Conservation (phyloP, 352 stramenopile species). For the Peronospora farinosa region DNA sequence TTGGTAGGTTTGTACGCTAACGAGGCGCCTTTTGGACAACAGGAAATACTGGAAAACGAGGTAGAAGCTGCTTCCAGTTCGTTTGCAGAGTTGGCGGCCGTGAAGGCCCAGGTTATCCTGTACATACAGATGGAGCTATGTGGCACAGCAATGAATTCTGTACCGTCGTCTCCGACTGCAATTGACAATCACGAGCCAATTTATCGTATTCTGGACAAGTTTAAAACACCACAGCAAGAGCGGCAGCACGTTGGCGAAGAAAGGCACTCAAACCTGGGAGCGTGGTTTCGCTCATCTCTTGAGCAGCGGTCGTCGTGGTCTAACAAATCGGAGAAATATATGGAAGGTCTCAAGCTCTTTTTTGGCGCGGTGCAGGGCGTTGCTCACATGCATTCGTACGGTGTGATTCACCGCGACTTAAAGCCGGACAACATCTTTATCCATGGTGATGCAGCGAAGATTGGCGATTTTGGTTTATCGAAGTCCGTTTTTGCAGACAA, state of each 20-base stretch:
- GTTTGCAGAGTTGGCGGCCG: constrained; percentile 14
- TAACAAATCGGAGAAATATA: constrained; percentile 39
- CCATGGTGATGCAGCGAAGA: constrained; percentile 52
- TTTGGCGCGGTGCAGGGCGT: constrained; percentile 59
- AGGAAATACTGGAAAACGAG: constrained; percentile 20
- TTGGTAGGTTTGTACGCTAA: constrained; percentile 29
- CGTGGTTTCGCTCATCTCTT: constrained; percentile 64
- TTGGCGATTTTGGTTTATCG: constrained; percentile 64
- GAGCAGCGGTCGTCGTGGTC: constrained; percentile 40
- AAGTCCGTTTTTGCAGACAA: constrained; percentile 48
- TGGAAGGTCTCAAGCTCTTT: constrained; percentile 59
- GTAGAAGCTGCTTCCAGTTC: constrained; percentile 4
- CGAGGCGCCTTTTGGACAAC: constrained; percentile 23
- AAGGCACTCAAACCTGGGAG: constrained; percentile 52
- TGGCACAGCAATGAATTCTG: constrained; percentile 24
- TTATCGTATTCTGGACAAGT: constrained; percentile 38
- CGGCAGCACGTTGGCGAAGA: constrained; percentile 25
- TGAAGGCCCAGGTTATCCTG: constrained; percentile 44
- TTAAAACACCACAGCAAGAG: constrained; percentile 28
- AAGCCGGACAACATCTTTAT: constrained; percentile 76
- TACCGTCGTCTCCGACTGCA: constrained; percentile 16
- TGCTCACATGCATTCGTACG: constrained; percentile 66
- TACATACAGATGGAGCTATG: constrained; percentile 83
- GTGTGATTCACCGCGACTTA: constrained; percentile 68
- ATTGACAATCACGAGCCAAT: constrained; percentile 33